Conservation (phyloP, 306 rosid genomes). For the Glycine tomentella region DNA sequence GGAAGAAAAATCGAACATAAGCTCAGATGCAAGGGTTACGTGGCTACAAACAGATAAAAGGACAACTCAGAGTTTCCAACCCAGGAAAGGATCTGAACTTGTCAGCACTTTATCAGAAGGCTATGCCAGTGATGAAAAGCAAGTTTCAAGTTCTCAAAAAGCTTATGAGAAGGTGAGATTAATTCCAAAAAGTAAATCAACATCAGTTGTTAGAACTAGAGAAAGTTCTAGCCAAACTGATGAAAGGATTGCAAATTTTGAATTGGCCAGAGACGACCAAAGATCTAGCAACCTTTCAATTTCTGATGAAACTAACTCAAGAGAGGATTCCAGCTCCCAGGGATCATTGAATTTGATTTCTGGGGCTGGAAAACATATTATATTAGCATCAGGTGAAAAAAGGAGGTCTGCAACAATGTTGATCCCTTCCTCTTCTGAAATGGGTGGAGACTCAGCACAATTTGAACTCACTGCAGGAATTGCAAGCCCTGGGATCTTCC, state of each 20-base stretch:
- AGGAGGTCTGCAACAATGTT: slow-evolving; percentile 55
- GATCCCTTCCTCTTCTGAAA: slow-evolving; percentile 68
- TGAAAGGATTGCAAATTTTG: slow-evolving; percentile 53
- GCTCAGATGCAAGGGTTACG: slow-evolving; percentile 47
- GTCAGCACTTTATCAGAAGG: slow-evolving; percentile 49
- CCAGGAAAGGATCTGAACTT: slow-evolving; percentile 61
- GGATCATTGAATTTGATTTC: slow-evolving; percentile 55
- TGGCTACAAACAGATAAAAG: slow-evolving; percentile 47
- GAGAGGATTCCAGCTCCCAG: slow-evolving; percentile 52
- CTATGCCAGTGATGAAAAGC: slow-evolving; percentile 51
- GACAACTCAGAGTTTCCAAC: slow-evolving; percentile 55
- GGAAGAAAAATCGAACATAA: slow-evolving; percentile 51
- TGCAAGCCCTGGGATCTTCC: slow-evolving; percentile 48
- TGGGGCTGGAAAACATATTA: slow-evolving; percentile 47
- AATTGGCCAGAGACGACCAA: slow-evolving; percentile 50
- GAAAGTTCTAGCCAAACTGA: slow-evolving; percentile 62
- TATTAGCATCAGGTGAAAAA: slow-evolving; percentile 50
- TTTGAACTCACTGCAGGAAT: slow-evolving; percentile 49
- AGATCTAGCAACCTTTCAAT: slow-evolving; percentile 27
- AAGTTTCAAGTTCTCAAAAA: slow-evolving; percentile 53
- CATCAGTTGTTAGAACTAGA: slow-evolving; percentile 54
- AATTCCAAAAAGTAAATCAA: slow-evolving; percentile 52
- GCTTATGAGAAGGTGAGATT: slow-evolving; percentile 50
- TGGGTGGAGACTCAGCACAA: slow-evolving; percentile 51
- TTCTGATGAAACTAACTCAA: slow-evolving; percentile 44